Evolutionary conservation across 306 rosid species (phyloP).

Genomic region (Vicia sativa): DNA sequence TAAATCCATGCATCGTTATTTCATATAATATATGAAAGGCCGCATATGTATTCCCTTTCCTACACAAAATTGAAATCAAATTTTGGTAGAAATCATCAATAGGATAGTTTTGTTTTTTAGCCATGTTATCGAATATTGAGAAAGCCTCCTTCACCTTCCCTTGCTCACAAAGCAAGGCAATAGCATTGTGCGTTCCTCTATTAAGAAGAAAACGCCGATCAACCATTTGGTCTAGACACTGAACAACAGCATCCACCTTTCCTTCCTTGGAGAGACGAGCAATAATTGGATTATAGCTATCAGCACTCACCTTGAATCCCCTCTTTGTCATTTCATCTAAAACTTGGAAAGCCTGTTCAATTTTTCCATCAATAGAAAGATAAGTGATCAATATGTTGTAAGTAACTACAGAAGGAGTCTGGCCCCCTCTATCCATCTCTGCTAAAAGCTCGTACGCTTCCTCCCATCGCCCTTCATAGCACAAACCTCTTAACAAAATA

Average conservation of each 20-base stretch:
- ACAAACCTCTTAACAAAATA: constrained; percentile 73
- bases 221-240: constrained; percentile 76
- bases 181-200: constrained; percentile 79
- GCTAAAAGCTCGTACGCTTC: constrained; percentile 76
- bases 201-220: constrained; percentile 60
- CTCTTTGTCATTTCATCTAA: constrained; percentile 73
- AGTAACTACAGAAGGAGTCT: constrained; percentile 67
- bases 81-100: constrained; percentile 59
- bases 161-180: constrained; percentile 72
- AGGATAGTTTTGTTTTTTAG: constrained; percentile 55
- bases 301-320: constrained; percentile 67
- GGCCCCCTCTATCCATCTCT: constrained; percentile 70
- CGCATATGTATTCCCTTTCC: constrained; percentile 83
- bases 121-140: constrained; percentile 68
- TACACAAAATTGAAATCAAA: constrained; percentile 71
- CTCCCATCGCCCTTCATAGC: constrained; percentile 79
- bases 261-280: constrained; percentile 71
- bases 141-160: constrained; percentile 74
- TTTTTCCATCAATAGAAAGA: constrained; percentile 72
- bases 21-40: constrained; percentile 86
- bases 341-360: constrained; percentile 75
- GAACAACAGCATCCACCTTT: constrained; percentile 64
- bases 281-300: constrained; percentile 84
- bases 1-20: constrained; percentile 76
- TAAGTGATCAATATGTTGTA: constrained; percentile 81